Conservation (phyloP, 2,329 filamentous ascomycete species). For the Oidium heveae region DNA sequence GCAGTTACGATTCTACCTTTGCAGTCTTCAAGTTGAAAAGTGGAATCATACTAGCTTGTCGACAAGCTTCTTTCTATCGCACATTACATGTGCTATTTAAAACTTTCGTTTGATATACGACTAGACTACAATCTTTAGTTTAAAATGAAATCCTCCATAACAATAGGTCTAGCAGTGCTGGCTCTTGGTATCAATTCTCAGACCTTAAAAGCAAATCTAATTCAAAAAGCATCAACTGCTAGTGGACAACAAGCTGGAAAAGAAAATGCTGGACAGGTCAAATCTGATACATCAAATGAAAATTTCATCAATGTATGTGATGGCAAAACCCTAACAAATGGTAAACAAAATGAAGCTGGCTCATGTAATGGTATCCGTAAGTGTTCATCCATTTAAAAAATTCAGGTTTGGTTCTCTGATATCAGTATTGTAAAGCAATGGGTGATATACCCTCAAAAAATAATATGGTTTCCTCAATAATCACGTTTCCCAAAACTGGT, state of each 20-base stretch:
- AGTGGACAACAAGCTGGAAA: conserved; percentile 9
- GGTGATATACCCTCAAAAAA: conserved; percentile 14
- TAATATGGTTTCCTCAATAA: conserved; percentile 13
- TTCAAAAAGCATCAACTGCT: conserved; percentile 11
- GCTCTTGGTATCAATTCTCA: neutral
- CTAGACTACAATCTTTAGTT: too few species aligned
- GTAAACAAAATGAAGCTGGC: conserved; percentile 27
- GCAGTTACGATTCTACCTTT: too few species aligned
- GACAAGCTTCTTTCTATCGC: too few species aligned
- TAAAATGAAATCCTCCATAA: neutral
- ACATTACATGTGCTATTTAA: too few species aligned
- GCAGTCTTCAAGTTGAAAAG: too few species aligned
- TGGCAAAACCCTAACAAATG: conserved; percentile 28
- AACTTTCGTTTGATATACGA: too few species aligned
- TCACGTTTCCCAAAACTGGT: conserved; percentile 7
- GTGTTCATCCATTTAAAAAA: too few species aligned
- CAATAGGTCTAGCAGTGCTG: neutral
- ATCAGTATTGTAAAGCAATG: conserved; percentile 8
- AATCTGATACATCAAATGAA: conserved; percentile 10
- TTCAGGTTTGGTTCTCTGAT: neutral
- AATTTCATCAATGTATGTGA: conserved; percentile 15
- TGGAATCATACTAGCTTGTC: too few species aligned
- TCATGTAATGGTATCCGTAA: conserved; percentile 29
- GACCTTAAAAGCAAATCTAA: conserved; percentile 7
- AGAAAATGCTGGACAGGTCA: conserved; percentile 9